Evolutionary conservation across 2,329 filamentous ascomycete genomes (phyloP).

Genomic region (Aspergillus sergii): DNA sequence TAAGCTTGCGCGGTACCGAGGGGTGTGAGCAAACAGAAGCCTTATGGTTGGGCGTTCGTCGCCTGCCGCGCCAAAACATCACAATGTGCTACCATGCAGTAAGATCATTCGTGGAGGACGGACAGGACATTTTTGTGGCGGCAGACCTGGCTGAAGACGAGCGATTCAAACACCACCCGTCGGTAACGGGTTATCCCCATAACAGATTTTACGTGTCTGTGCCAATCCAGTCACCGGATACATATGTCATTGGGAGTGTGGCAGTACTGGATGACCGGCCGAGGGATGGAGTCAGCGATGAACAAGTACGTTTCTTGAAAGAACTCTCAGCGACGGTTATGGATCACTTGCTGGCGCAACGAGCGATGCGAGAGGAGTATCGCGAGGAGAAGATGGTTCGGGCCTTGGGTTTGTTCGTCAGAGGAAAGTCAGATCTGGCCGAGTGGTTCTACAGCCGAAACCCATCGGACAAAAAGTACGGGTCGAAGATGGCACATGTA

Average conservation of each 20-base stretch:
- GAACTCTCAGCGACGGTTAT: slow-evolving; percentile 24
- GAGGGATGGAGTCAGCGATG: slow-evolving; percentile 11
- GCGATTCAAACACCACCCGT: slow-evolving; percentile 13
- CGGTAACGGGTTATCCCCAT: slow-evolving; percentile 15
- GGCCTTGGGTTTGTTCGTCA: slow-evolving; percentile 23
- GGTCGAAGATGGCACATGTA: not conserved
- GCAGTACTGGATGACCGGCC: slow-evolving; percentile 21
- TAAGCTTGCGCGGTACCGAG: slow-evolving; percentile 16
- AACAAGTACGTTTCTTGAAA: slow-evolving; percentile 12
- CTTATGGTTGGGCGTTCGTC: slow-evolving; percentile 25
- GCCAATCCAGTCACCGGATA: slow-evolving; percentile 19
- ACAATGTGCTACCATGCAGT: slow-evolving; percentile 22
- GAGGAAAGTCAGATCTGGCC: slow-evolving; percentile 22
- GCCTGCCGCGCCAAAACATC: slow-evolving; percentile 16
- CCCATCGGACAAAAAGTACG: not conserved
- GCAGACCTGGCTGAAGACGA: slow-evolving; percentile 16
- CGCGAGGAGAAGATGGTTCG: slow-evolving; percentile 27
- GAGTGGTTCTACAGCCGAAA: slow-evolving; percentile 19
- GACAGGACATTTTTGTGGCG: slow-evolving; percentile 10
- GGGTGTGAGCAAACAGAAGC: slow-evolving; percentile 11
- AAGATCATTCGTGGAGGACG: slow-evolving; percentile 12
- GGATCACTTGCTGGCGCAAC: slow-evolving; percentile 23
- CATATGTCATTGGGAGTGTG: slow-evolving; percentile 22
- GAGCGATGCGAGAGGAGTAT: slow-evolving; percentile 24
- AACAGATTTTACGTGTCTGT: slow-evolving; percentile 23